phyloP scores from a whole-genome alignment of 2,329 filamentous ascomycete species.

The Fusarium duplospermum region DNA sequence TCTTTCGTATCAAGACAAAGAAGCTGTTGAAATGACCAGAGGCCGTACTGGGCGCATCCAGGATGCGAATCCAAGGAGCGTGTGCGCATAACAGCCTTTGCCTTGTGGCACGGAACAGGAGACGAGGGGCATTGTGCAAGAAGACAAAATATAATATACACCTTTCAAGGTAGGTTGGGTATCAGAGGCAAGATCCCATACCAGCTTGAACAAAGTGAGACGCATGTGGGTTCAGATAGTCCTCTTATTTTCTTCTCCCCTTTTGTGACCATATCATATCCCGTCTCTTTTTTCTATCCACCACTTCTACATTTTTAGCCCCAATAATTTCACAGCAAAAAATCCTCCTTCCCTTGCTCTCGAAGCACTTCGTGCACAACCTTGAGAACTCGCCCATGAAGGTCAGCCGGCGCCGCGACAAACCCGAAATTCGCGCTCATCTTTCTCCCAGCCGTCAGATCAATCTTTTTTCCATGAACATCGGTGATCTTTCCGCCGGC shows the following conservation, averaged over 20 bases:
- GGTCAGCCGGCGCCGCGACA: slow-evolving; percentile 60
- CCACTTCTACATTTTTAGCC: background rate
- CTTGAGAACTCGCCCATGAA: slow-evolving; percentile 62
- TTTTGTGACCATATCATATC: background rate
- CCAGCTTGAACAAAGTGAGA: background rate
- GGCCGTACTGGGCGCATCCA: background rate
- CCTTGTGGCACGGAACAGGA: background rate
- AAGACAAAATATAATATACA: background rate
- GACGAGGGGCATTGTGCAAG: background rate
- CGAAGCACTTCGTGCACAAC: slow-evolving; percentile 82
- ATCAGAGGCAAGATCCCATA: background rate
- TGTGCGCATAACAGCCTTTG: background rate
- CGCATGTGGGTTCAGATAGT: background rate
- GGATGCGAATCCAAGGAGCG: background rate
- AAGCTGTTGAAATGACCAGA: background rate
- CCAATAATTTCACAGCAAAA: slow-evolving; percentile 22
- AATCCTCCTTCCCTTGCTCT: slow-evolving; percentile 46
- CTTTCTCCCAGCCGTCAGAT: slow-evolving; percentile 60
- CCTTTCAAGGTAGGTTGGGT: background rate
- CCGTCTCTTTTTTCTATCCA: background rate
- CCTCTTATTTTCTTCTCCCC: background rate
- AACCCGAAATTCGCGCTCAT: slow-evolving; percentile 66
- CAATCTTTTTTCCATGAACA: slow-evolving; percentile 62
- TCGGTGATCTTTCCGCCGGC: slow-evolving; percentile 67
- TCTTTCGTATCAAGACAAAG: background rate